A percentile compares a stretch with the other conserved stretches of the same genome.
Evolutionary conservation across 306 rosid genomes (phyloP).

Genomic region (Potentilla sterilis): DNA sequence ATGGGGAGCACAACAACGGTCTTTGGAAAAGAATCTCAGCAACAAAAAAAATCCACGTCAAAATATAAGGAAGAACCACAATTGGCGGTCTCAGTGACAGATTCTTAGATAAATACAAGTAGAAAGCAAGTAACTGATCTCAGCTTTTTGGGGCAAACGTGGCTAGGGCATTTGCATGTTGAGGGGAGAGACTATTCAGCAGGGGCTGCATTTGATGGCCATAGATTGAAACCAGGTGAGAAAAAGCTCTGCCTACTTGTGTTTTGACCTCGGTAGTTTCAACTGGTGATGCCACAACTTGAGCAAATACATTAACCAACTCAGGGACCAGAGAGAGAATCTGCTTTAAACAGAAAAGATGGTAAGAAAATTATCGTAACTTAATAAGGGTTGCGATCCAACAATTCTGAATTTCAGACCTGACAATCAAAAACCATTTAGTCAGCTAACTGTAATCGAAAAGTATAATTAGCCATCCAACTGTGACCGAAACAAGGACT

Average conservation of each 20-base stretch:
- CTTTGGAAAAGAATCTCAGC: slow-evolving; percentile 15
- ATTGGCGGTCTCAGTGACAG: slow-evolving; percentile 20
- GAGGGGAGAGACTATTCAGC: slow-evolving; percentile 74
- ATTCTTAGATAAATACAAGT: slow-evolving; percentile 10
- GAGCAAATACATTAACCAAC: slow-evolving; percentile 83
- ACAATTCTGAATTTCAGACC: background rate
- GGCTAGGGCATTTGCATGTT: slow-evolving; percentile 85
- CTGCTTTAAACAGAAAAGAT: slow-evolving; percentile 47
- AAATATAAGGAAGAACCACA: slow-evolving; percentile 15
- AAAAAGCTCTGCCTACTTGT: slow-evolving; percentile 77
- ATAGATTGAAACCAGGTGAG: slow-evolving; percentile 79
- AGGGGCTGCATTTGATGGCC: slow-evolving; percentile 96
- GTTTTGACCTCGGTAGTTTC: slow-evolving; percentile 86
- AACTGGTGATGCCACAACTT: slow-evolving; percentile 82
- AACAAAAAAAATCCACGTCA: slow-evolving; percentile 5
- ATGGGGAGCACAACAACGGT: slow-evolving; percentile 1
- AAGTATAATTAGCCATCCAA: background rate
- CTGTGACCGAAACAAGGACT: background rate
- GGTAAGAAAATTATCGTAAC: slow-evolving; percentile 15
- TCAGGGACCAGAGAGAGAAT: slow-evolving; percentile 88
- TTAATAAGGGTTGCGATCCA: background rate
- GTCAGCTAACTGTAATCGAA: background rate
- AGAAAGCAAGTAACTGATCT: slow-evolving; percentile 25
- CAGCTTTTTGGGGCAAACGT: slow-evolving; percentile 72
- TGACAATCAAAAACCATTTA: background rate